Conservation (phyloP, 306 rosid genomes). For the Prunus dulcis region DNA sequence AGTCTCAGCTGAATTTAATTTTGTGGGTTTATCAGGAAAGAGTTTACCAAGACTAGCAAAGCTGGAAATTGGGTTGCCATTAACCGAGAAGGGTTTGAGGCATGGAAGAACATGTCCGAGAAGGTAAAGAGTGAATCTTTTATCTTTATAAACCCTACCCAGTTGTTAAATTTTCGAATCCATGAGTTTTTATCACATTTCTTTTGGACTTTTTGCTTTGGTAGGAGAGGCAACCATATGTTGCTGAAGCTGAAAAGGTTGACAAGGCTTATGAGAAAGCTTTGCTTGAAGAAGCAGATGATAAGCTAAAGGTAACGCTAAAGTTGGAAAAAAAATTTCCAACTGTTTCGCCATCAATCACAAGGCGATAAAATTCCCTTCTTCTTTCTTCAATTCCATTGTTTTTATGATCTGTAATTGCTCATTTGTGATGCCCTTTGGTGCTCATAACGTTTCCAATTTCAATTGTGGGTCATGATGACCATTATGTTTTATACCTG, state of each 20-base stretch:
- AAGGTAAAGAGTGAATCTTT: slow-evolving; percentile 29
- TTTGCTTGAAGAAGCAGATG: slow-evolving; percentile 35
- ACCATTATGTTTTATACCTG: neutral
- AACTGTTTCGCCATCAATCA: neutral
- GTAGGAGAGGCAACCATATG: slow-evolving; percentile 52
- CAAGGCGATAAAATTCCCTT: too few relatives aligned
- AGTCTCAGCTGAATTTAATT: neutral
- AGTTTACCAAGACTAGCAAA: slow-evolving; percentile 22
- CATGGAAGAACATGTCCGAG: slow-evolving; percentile 51
- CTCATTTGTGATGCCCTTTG: neutral
- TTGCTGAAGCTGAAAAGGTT: slow-evolving; percentile 30
- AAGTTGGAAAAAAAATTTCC: neutral
- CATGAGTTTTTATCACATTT: neutral
- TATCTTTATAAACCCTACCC: neutral
- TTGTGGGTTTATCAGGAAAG: slow-evolving; percentile 40
- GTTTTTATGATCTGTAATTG: neutral
- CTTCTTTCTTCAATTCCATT: neutral
- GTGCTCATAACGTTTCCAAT: neutral
- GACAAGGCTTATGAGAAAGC: slow-evolving; percentile 28
- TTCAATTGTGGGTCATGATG: neutral
- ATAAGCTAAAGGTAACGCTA: slow-evolving; percentile 34
- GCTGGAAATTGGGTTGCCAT: slow-evolving; percentile 19
- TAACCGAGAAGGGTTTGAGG: slow-evolving; percentile 48
- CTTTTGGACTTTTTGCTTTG: slow-evolving; percentile 2
- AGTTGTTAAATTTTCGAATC: neutral